Base-by-base conservation (phyloP, 2,329 filamentous ascomycete genomes). In the Pleoardoris graminearum region DNA sequence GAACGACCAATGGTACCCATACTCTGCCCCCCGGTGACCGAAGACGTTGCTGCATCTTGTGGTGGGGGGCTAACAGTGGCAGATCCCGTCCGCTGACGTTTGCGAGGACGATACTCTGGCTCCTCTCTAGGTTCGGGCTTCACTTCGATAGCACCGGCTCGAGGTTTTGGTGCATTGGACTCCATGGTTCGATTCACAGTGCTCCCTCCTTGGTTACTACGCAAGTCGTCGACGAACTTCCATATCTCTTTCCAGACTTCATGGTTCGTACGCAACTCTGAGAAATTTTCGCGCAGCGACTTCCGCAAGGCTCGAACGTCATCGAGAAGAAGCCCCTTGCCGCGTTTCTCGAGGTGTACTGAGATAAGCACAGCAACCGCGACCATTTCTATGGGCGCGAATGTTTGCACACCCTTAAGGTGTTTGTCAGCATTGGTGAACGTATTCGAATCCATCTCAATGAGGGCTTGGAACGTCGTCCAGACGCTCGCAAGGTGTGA, bases 381-480 rank as follows among this genome's bases (percentile, higher is more conserved):
- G 1, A 74, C 58, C 55, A 75, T 61, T 37, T 75, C 72, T 2
- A 75, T 44, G n/a, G 71, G 71, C 4, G 71, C 63, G 47, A 74
- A 75, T 0, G 65, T 71, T 44, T 70, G 65, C 5, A 67, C 65
- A 25, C 62, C 59, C 8, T 46, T 50, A 2, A 72, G 39, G 17
- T 58, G 57, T 12, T 59, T 62, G 29, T 64, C 58, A 14, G 57
- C 60, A 21, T 73, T 68, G 0, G 59, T 65, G 51, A 75, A 75
- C 0, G 56, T 59, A 27, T 67, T 46, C 2, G 65, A 48, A 43
- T 72, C 62, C 10, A 58, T 27, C 4, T 66, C 50, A 11, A 69
- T 50, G 3, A 73, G 61, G 4, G 65, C 61, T 11, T 57, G 54
- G 35, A 72, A 69, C 0, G 57, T 69, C 14, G 51, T 68, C 62